These are phyloP conservation scores for Calonectria pteridis DNA, from an alignment of 2,329 filamentous ascomycete genomes.

Conservation along the genomic window DNA sequence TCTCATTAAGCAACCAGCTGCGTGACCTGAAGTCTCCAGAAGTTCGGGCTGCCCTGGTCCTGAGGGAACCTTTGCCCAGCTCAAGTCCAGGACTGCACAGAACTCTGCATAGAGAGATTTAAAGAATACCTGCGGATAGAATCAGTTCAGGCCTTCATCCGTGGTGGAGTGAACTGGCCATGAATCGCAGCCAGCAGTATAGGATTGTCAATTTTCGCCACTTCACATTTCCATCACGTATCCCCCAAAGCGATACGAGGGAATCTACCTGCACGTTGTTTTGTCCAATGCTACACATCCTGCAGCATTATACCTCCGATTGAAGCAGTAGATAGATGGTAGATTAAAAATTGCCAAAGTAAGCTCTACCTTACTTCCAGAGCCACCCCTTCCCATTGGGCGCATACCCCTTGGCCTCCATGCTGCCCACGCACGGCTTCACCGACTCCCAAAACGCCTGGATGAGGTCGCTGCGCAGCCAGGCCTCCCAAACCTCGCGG, in stretches of 20 bases:
- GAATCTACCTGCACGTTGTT: background rate
- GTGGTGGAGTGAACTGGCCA: no score
- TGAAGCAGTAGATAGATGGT: no score
- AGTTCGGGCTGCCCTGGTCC: background rate
- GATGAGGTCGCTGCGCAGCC: conserved; percentile 28
- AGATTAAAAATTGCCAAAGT: no score
- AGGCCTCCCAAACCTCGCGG: conserved; percentile 38
- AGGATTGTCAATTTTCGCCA: no score
- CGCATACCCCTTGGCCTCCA: conserved; percentile 34
- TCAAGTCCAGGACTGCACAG: no score
- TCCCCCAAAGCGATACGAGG: background rate
- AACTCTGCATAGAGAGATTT: no score
- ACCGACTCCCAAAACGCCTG: conserved; percentile 37
- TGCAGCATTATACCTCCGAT: no score
- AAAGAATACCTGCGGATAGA: no score
- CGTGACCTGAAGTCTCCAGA: background rate
- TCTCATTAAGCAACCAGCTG: background rate
- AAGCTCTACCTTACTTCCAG: conserved; percentile 35
- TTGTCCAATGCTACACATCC: background rate
- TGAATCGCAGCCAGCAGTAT: no score
- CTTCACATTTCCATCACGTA: no score
- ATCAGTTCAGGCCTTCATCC: no score
- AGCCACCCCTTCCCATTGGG: conserved; percentile 43
- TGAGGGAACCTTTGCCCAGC: no score
- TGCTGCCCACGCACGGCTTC: conserved; percentile 33